Conservation (phyloP, 345 rosid genomes). For the Ailanthus altissimus region DNA sequence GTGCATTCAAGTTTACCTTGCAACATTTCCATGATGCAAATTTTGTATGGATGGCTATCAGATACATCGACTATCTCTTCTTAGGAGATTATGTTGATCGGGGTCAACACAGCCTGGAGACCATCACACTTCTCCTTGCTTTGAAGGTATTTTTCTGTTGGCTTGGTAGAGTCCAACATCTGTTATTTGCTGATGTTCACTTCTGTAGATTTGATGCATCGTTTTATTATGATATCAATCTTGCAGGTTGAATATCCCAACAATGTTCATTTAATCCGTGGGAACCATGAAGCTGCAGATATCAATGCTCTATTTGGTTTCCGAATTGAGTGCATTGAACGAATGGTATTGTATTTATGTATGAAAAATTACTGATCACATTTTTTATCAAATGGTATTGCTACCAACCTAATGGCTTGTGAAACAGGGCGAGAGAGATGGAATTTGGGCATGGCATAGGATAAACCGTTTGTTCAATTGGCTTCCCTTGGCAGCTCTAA, state of each 20-base stretch:
- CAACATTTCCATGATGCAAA: conserved; percentile 23
- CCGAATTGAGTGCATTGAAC: conserved; percentile 95
- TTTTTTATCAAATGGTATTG: conserved; percentile 21
- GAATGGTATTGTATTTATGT: conserved; percentile 64
- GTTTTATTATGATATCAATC: conserved; percentile 18
- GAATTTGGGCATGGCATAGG: conserved; percentile 98
- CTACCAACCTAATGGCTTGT: conserved; percentile 28
- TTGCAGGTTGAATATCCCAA: conserved; percentile 87
- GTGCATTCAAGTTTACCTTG: background rate
- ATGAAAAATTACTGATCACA: conserved; percentile 17
- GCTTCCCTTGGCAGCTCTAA: conserved; percentile 94
- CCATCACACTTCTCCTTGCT: conserved; percentile 90
- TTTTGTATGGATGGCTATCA: conserved; percentile 41
- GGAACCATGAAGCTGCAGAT: conserved; percentile 99
- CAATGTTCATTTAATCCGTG: conserved; percentile 92
- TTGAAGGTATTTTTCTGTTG: conserved; percentile 62
- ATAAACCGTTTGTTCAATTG: conserved; percentile 96
- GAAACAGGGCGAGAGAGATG: conserved; percentile 95
- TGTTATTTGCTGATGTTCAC: conserved; percentile 16
- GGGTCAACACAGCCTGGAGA: conserved; percentile 98
- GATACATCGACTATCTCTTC: conserved; percentile 98
- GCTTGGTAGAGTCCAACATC: background rate
- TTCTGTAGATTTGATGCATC: conserved; percentile 20
- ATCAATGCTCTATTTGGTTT: conserved; percentile 99
- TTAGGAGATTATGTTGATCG: conserved; percentile 99